Evolutionary conservation across 1,284 basidiomycete species (phyloP).

Genomic region (Ustilago shanxiensis): DNA sequence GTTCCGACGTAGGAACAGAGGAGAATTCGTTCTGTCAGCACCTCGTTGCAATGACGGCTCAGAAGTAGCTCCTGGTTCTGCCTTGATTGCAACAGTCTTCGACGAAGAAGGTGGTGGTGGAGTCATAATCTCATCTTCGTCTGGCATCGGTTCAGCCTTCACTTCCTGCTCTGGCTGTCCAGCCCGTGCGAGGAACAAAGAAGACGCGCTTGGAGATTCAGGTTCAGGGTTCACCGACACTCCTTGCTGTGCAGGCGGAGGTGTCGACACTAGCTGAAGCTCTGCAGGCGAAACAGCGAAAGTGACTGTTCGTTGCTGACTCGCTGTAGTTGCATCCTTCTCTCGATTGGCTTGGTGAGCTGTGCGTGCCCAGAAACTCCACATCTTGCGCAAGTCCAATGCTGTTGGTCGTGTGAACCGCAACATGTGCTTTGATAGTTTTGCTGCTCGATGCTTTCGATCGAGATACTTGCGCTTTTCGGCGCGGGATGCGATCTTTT

Average conservation of each 20-base stretch:
- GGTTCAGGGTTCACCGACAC: background rate
- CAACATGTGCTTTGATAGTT: conserved; percentile 20
- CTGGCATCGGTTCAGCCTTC: background rate
- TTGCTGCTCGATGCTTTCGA: conserved; percentile 16
- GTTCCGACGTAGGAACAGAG: conserved; percentile 39
- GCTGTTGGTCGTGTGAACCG: background rate
- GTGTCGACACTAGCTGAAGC: too few relatives aligned
- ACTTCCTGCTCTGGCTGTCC: background rate
- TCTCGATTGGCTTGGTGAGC: conserved; percentile 1
- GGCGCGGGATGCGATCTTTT: background rate
- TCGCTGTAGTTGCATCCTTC: background rate
- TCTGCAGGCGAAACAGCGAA: conserved; percentile 3
- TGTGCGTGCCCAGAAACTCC: conserved; percentile 32
- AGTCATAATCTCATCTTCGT: background rate
- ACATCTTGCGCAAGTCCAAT: conserved; percentile 30
- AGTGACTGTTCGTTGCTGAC: conserved; percentile 4
- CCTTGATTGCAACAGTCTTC: background rate
- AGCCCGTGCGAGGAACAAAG: background rate
- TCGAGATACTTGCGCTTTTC: conserved; percentile 8
- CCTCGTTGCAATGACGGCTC: background rate
- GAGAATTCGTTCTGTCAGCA: conserved; percentile 7
- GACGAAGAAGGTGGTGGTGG: background rate
- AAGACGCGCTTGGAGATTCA: background rate
- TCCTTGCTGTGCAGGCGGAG: background rate
- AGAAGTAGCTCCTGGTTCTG: background rate